These are phyloP conservation scores for Celoporthe dispersa DNA, from an alignment of 2,329 filamentous ascomycete genomes.

Conservation along the genomic window DNA sequence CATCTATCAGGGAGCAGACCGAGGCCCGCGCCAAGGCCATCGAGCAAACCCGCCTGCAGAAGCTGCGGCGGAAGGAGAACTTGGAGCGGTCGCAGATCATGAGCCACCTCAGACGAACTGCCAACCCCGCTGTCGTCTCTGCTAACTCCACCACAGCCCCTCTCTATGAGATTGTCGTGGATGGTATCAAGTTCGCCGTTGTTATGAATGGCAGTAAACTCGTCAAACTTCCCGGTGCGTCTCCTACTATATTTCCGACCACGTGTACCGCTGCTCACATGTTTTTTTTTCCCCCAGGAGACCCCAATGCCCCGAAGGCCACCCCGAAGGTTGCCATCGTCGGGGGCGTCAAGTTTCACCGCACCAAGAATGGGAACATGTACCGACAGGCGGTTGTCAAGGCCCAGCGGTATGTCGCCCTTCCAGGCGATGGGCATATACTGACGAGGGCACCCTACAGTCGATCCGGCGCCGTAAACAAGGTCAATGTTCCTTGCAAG, in stretches of 20 bases:
- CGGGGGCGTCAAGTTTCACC: conserved; percentile 79
- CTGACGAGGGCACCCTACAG: conserved; percentile 49
- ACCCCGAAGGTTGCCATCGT: conserved; percentile 77
- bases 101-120: conserved; percentile 48
- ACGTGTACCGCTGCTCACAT: conserved; percentile 35
- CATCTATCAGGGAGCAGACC: conserved; percentile 75
- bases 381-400: conserved; percentile 77
- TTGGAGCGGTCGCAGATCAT: conserved; percentile 64
- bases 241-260: neutral
- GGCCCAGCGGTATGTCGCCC: conserved; percentile 70
- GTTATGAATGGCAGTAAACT: conserved; percentile 82
- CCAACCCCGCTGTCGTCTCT: conserved; percentile 31
- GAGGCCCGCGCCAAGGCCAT: conserved; percentile 72
- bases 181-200: conserved; percentile 76
- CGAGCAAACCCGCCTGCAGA: conserved; percentile 67
- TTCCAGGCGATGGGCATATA: conserved; percentile 33
- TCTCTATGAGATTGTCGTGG: conserved; percentile 67
- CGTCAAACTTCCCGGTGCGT: conserved; percentile 68
- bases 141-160: conserved; percentile 41
- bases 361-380: conserved; percentile 87
- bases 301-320: conserved; percentile 62
- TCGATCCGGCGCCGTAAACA: conserved; percentile 61
- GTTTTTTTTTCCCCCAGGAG: conserved; percentile 53
- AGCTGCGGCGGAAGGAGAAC: conserved; percentile 56
- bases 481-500: conserved; percentile 75